Evolutionary conservation across 2,329 filamentous ascomycete genomes (phyloP), one percentile per base, ranked within the genome.

Genomic region (Hymenoscyphus repandus): DNA sequence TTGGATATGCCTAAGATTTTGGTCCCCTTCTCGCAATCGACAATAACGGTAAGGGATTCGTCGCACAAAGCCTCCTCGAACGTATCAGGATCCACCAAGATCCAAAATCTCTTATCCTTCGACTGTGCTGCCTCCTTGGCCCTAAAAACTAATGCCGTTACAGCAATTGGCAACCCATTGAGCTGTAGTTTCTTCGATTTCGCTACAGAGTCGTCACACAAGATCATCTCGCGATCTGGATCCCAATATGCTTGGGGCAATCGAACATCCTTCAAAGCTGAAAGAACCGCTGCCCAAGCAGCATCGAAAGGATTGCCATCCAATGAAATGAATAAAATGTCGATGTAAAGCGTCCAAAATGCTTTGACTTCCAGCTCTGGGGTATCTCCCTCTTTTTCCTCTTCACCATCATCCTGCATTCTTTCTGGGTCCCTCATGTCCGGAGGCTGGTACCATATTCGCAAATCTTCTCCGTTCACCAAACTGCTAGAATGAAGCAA

Each of bases 281-380:
- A 88, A 18, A 96, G 69, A 0, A 95, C 77, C 11, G 90, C 84
- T 1, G 86, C 79, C 91, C 92, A 97, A 0, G 90, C 89, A 0
- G 89, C 88, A 64, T 99, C 92, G 58, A 97, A 91, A 1, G 90
- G 82, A 63, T 93, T 95, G 5, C 92, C 92, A 57, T 96, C 91
- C 45, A 96, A 82, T 0, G 89, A 95, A 59, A 99, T 85, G 70
- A 96, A 93, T 64, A 96, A 80, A n/a, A 96, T 77, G 65, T 97
- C 92, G 58, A 99, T 88, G 69, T 96, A 96, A 17, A 99, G 80
- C 9, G 88, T 85, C 93, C 92, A 99, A 69, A 95, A 97, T 0
- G 86, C 93, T 66, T 88, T 92, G 10, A 92, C 69, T 55, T 82
- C 76, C 6, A 67, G 66, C 33, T 67, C 68, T 47, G 66, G 54